Evolutionary conservation across 108 stramenopile genomes (phyloP).

Genomic region (Nitzschia putrida): DNA sequence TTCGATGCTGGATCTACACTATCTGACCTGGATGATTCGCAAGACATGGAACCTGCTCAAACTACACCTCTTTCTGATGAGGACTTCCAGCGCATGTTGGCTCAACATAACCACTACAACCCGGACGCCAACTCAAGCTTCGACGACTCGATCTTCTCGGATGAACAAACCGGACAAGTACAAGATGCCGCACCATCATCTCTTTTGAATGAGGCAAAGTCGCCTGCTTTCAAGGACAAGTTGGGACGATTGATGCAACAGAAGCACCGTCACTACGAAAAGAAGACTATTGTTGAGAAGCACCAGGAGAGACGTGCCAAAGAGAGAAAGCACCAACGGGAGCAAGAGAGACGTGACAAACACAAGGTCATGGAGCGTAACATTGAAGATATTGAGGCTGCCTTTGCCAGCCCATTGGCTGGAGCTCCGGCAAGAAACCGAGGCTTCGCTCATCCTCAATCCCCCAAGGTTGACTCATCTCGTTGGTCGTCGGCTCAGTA

Average conservation of each 20-base stretch:
- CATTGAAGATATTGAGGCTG: slow-evolving; percentile 35
- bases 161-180: slow-evolving; percentile 4
- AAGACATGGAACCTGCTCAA: neutral
- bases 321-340: slow-evolving; percentile 25
- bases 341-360: slow-evolving; percentile 29
- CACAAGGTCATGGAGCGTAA: slow-evolving; percentile 39
- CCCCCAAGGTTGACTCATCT: neutral
- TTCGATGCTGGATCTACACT: neutral
- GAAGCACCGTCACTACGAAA: slow-evolving; percentile 38
- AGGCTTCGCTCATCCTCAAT: neutral
- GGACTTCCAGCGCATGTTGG: slow-evolving; percentile 29
- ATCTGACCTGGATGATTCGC: neutral
- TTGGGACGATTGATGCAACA: slow-evolving; percentile 29
- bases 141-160: slow-evolving; percentile 8
- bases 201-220: neutral
- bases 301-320: slow-evolving; percentile 31
- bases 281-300: slow-evolving; percentile 36
- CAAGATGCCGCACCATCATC: neutral
- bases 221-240: slow-evolving; percentile 23
- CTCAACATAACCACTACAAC: slow-evolving; percentile 13
- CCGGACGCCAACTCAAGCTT: neutral
- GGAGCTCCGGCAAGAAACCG: neutral
- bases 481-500: slow-evolving; percentile 5
- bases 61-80: slow-evolving; percentile 21
- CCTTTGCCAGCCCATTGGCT: slow-evolving; percentile 4